These are phyloP conservation scores for Pelagophyceae sp. DNA, from an alignment of 352 stramenopile species.

Conservation along the genomic window DNA sequence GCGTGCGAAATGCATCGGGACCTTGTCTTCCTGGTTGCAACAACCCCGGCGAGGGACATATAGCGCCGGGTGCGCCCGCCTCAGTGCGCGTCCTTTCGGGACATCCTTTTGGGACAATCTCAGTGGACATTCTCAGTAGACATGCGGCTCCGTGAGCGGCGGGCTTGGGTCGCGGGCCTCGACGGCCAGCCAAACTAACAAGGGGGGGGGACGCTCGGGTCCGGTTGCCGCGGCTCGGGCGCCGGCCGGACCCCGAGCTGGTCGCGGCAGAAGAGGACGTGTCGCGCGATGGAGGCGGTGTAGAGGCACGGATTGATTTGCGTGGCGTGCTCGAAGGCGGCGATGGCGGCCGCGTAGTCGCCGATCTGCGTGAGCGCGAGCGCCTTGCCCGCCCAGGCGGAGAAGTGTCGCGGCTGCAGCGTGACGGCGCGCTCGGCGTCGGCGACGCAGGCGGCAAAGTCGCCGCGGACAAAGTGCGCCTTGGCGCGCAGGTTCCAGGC, in stretches of 20 bases:
- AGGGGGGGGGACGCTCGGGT: too few relatives aligned
- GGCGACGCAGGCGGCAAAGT: not conserved
- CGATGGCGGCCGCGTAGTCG: not conserved
- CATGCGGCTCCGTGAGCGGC: too few relatives aligned
- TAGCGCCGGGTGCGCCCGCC: too few relatives aligned
- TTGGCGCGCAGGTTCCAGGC: slow-evolving; percentile 4
- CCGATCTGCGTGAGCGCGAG: not conserved
- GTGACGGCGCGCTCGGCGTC: not conserved
- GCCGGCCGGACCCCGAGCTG: not conserved
- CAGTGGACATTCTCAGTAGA: too few relatives aligned
- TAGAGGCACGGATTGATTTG: not conserved
- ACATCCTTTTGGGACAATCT: too few relatives aligned
- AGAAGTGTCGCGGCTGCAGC: not conserved
- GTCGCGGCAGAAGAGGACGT: not conserved
- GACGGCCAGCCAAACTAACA: too few relatives aligned
- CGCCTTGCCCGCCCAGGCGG: not conserved
- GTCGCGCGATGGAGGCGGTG: not conserved
- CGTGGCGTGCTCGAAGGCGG: not conserved
- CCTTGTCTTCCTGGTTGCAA: too few relatives aligned
- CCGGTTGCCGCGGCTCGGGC: too few relatives aligned
- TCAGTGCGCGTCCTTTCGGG: too few relatives aligned
- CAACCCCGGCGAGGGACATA: too few relatives aligned
- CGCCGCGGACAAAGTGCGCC: not conserved
- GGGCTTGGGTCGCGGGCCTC: too few relatives aligned
- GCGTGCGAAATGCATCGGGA: too few relatives aligned